Base-by-base conservation (phyloP, 805 yeast species). In the Spathaspora hagerdaliae region DNA sequence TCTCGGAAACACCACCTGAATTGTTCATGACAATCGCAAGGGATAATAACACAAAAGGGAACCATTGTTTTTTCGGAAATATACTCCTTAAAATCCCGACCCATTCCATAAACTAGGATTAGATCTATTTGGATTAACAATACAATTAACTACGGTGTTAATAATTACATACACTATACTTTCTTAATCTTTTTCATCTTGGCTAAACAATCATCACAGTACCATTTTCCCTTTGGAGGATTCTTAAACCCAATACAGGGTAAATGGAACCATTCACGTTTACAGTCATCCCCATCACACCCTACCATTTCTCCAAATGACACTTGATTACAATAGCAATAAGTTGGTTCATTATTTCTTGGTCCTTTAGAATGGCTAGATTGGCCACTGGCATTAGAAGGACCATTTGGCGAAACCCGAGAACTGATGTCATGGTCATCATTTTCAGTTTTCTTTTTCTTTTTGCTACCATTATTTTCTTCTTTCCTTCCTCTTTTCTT, bases 251-350 rank as follows among this genome's bases (percentile, higher is more conserved):
- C 96, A 37, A 88, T 86, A 65, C 98, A 91, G 13, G 95, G 95
- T 54, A 92, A 71, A 70, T 91, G 98, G 68, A 91, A 91, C 98
- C 98, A 91, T 64, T 91, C 98, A 44, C 89, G 74, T 61, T 83
- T 83, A 70, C 98, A 92, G 47, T 83, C 81, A 32, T 87, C 91
- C 10, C 97, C 97, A 59, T 94, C 99, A 68, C 99, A 94, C 2
- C 96, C 99, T 49, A 94, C 97, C 99, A 94, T 94, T 59, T 94
- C 98, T 14, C 99, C 99, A 61, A 87, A 94, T 5, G 97, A 92
- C 0, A 91, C 96, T 62, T 91, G 97, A 62, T 90, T 88, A 69
- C 99, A 94, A 69, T 92, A 91, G 65, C 99, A 94, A 63, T 92
- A 92, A 2, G 90, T 79, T 0, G 96, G 96, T 58, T 91, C 97